Evolutionary conservation across 2,329 filamentous ascomycete species (phyloP).

Genomic region (Beauveria scarabaeidicola): DNA sequence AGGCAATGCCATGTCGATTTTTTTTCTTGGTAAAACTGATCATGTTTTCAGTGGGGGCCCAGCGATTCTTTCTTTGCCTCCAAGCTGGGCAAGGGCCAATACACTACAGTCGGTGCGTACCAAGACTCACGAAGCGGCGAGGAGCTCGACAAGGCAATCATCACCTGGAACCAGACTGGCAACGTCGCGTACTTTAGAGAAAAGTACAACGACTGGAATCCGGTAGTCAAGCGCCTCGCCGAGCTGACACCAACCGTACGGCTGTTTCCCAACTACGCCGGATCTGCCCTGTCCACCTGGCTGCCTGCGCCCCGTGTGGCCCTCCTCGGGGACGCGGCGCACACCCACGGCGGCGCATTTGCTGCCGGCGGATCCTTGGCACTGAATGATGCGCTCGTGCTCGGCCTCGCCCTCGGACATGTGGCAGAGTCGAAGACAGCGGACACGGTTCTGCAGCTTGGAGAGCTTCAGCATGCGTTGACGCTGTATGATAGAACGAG

Average conservation of each 20-base stretch:
- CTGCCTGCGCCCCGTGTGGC: conserved; percentile 20
- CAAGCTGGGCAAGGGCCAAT: conserved; percentile 30
- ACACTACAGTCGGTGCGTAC: conserved; percentile 33
- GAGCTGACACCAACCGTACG: conserved; percentile 30
- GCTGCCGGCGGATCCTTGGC: conserved; percentile 30
- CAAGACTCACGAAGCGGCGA: conserved; percentile 27
- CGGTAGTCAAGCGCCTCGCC: conserved; percentile 28
- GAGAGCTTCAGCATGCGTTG: not conserved
- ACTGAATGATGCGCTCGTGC: conserved; percentile 24
- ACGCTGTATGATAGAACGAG: conserved; percentile 13
- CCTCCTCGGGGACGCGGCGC: conserved; percentile 29
- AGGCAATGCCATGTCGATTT: no score
- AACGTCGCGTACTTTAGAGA: conserved; percentile 26
- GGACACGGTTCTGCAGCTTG: not conserved
- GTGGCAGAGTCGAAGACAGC: not conserved
- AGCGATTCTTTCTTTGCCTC: conserved; percentile 31
- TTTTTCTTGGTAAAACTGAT: not conserved
- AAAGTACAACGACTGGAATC: conserved; percentile 33
- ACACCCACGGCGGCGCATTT: conserved; percentile 32
- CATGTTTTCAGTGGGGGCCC: not conserved
- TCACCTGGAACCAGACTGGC: conserved; percentile 30
- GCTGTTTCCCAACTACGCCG: conserved; percentile 35
- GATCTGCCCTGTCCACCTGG: conserved; percentile 30
- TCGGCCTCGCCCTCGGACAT: not conserved
- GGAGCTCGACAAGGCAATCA: conserved; percentile 20